Evolutionary conservation across 352 stramenopile genomes (phyloP), one percentile per base, ranked within the genome.

Genomic region (Phytopythium ostracodes): DNA sequence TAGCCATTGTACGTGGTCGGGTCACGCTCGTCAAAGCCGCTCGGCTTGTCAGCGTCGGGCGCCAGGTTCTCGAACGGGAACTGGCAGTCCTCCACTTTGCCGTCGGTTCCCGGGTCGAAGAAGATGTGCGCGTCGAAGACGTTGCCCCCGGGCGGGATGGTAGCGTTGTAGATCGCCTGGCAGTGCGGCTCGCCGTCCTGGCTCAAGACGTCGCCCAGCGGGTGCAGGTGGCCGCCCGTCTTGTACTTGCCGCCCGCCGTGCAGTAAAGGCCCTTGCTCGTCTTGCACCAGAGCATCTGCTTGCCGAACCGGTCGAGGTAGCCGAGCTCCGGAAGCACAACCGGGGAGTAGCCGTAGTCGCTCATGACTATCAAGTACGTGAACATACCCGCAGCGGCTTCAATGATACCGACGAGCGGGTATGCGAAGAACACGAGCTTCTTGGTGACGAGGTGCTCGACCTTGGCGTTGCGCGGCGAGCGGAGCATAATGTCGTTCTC

Each of bases 401-500:
- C 84, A 35, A 97, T 95, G 11, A 98, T 77, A 5, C 90, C 92
- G 44, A 98, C 94, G 52, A 96, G 64, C 1, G 85, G 67, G 60
- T 98, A 98, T 2, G 87, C 75, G 60, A 94, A 94, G 59, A 81
- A 81, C 9, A 98, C 68, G 27, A 98, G 70, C 64, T 96, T 95
- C 63, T 79, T 82, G 18, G 86, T 97, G 47, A 98, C 93, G 1
- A 98, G 77, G 47, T 88, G 81, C 25, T 97, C 89, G 8, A 87
- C 47, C 44, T 84, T 77, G 20, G 84, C 76, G 62, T 97, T 93
- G 2, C 89, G 77, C 14, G 90, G 87, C 2, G 80, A 65, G 7
- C 89, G 82, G 36, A 87, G 65, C 90, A 97, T 97, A 54, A 97
- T 97, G 51, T 97, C 87, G 11, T 78, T 89, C 51, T 96, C 87